Evolutionary conservation across 208 protist genomes (phyloP), one percentile per base, ranked within the genome.

Genomic region (Porcisia hertigi): DNA sequence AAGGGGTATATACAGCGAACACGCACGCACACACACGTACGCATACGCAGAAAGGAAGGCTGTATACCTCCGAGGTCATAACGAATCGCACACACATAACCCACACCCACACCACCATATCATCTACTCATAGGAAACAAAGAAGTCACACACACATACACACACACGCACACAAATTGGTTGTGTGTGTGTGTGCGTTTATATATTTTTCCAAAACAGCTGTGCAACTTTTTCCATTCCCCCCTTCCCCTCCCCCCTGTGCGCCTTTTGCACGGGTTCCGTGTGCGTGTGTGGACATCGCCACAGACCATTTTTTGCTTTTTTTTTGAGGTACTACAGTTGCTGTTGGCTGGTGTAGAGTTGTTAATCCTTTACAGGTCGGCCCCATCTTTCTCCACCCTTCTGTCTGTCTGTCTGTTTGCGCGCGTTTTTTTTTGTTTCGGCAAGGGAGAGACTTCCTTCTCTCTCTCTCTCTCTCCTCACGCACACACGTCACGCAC

Each of bases 201-300:
- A 45, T 14, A 25, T 43, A 36, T 30, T 6, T 59, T 39, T 12
- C 60, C 60, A 36, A 43, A 25, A 65, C 60, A 43, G 9, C 36
- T 36, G 60, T 65, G 60, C 60, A 14, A 18, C 18, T 57, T 23
- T 73, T 76, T 75, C 57, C 77, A 74, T 71, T 55, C 34, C 69
- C 36, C 41, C 60, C n/a, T 20, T 3, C 18, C 57, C n/a, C 43
- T 4, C 43, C n/a, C 43, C 30, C 43, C n/a, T 43, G 20, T n/a
- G 23, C 34, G 63, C 2, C 23, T n/a, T 11, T 69, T 65, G 60
- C 5, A n/a, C 36, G 18, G 36, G 12, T 43, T 65, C 20, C 9
- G 60, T 65, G 60, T 12, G 25, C 34, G 30, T 65, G 60, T n/a
- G 60, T 43, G 60, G 60, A 65, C 60, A 65, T 65, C 36, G 60